Percentiles rank a stretch among this genome's conserved stretches.
phyloP scores from a whole-genome alignment of 2,329 filamentous ascomycete genomes.

The Penicillium janthinellum region DNA sequence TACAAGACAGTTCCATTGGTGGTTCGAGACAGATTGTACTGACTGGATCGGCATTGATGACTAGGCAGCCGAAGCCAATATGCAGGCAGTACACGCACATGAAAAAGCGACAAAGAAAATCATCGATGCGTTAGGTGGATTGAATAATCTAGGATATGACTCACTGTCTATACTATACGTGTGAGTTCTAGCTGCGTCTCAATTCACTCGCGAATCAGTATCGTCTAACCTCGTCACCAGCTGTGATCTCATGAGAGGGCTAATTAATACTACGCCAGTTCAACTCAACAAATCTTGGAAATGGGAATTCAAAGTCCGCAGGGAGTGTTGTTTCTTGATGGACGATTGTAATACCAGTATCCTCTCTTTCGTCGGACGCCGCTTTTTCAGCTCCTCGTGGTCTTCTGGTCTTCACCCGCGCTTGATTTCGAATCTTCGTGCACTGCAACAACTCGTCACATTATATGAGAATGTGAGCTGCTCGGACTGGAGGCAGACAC shows the following conservation, averaged over 20 bases:
- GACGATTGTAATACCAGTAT: neutral
- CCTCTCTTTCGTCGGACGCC: conserved; percentile 7
- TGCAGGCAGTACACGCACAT: conserved; percentile 18
- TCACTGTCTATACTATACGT: conserved; percentile 22
- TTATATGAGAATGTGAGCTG: conserved; percentile 17
- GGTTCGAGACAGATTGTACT: neutral
- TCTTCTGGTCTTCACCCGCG: conserved; percentile 7
- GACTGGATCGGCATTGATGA: neutral
- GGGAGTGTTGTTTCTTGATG: conserved; percentile 13
- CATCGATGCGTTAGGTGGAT: conserved; percentile 15
- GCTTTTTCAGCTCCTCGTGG: conserved; percentile 15
- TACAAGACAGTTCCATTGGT: too few relatives aligned
- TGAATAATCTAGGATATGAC: conserved; percentile 20
- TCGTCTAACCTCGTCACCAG: neutral
- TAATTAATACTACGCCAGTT: neutral
- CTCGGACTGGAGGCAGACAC: conserved; percentile 10
- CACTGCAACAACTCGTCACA: conserved; percentile 14
- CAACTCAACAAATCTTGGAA: neutral
- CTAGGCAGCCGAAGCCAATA: conserved; percentile 21
- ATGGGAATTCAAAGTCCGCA: conserved; percentile 16
- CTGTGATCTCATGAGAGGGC: conserved; percentile 2
- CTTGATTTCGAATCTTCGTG: conserved; percentile 5
- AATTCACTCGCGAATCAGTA: neutral
- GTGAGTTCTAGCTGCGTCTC: conserved; percentile 5
- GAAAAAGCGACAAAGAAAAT: conserved; percentile 18